Percentiles rank a stretch among this genome's conserved stretches.
These are phyloP conservation scores for Colletotrichum sublineola DNA, from an alignment of 2,329 filamentous ascomycete species.

Conservation along the genomic window DNA sequence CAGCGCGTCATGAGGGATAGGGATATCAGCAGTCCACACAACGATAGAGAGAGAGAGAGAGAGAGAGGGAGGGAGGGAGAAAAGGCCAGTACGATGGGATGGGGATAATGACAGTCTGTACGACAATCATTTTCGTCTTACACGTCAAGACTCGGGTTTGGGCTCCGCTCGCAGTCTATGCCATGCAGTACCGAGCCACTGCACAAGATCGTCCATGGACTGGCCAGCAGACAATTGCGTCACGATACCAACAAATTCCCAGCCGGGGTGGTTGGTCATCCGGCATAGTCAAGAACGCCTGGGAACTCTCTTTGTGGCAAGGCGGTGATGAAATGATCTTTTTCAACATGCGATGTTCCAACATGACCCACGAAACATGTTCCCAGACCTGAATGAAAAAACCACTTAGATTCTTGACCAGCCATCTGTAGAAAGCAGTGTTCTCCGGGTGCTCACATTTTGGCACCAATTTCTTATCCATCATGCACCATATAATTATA, in stretches of 20 bases:
- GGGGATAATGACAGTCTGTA: not conserved
- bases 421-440: not conserved
- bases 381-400: not conserved
- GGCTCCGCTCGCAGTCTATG: slow-evolving; percentile 1
- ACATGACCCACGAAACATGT: not conserved
- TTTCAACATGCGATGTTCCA: not conserved
- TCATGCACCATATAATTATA: not conserved
- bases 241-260: not conserved
- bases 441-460: not conserved
- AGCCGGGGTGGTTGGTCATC: not conserved
- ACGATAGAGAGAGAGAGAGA: not conserved
- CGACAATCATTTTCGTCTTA: slow-evolving; percentile 20
- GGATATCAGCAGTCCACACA: not conserved
- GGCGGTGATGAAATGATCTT: not conserved
- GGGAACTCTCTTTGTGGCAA: not conserved
- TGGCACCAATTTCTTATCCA: not conserved
- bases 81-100: not conserved
- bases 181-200: slow-evolving; percentile 9
- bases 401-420: not conserved
- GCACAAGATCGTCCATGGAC: not conserved
- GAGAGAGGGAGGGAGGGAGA: not conserved
- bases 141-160: slow-evolving; percentile 25
- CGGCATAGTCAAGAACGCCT: not conserved
- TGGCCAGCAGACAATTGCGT: not conserved
- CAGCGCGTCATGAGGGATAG: slow-evolving; percentile 13